Conservation (phyloP, 192 early-diverging fungal species). For the Umbelopsis vinacea region DNA sequence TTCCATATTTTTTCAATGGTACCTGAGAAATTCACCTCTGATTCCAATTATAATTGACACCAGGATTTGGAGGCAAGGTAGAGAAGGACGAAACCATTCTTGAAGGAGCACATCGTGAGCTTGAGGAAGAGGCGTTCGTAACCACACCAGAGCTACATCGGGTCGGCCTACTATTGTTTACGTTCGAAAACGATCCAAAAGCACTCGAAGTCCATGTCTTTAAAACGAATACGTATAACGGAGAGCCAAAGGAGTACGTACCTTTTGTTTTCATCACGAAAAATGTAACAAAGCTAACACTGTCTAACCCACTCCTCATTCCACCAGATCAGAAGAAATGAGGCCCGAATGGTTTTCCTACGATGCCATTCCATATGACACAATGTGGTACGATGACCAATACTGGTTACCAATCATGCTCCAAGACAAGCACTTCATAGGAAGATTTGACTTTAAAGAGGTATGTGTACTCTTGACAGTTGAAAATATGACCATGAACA, state of each 20-base stretch:
- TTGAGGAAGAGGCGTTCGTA: slow-evolving; percentile 40
- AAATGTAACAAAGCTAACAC: neutral
- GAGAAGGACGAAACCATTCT: slow-evolving; percentile 66
- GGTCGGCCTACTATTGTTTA: slow-evolving; percentile 64
- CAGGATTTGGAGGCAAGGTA: slow-evolving; percentile 80
- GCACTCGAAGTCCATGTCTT: slow-evolving; percentile 74
- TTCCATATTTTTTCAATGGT: neutral
- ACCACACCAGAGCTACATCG: slow-evolving; percentile 27
- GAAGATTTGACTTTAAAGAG: slow-evolving; percentile 50
- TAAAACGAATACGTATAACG: slow-evolving; percentile 45
- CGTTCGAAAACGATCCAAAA: slow-evolving; percentile 64
- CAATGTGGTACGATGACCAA: slow-evolving; percentile 77
- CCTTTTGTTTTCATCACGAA: neutral
- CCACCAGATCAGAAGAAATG: slow-evolving; percentile 72
- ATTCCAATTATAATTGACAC: neutral
- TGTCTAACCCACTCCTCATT: neutral
- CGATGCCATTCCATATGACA: slow-evolving; percentile 59
- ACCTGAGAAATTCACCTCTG: neutral
- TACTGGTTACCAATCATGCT: slow-evolving; percentile 68
- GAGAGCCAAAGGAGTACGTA: slow-evolving; percentile 61
- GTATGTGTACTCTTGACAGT: slow-evolving; percentile 13
- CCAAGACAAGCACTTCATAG: slow-evolving; percentile 46
- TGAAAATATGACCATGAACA: neutral
- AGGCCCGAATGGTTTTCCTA: slow-evolving; percentile 69
- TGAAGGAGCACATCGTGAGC: slow-evolving; percentile 67